Percentiles rank a stretch among this genome's conserved stretches.
These are phyloP conservation scores for Ascochyta fabae DNA, from an alignment of 2,329 filamentous ascomycete genomes.

Conservation along the genomic window DNA sequence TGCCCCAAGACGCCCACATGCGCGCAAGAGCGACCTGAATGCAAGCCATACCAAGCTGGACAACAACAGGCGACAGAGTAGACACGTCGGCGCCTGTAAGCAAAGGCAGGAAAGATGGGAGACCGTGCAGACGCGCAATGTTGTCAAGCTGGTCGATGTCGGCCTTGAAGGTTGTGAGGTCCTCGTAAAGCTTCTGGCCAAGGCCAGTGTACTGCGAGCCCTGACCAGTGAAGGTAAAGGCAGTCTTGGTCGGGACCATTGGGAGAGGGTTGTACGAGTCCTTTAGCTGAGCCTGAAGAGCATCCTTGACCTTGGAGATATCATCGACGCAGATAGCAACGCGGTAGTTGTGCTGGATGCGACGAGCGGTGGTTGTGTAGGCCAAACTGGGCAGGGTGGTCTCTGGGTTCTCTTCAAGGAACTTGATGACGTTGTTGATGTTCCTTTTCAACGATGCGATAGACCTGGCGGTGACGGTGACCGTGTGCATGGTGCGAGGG, in stretches of 20 bases:
- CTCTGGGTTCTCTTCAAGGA: slow-evolving; percentile 53
- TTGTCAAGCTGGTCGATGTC: slow-evolving; percentile 59
- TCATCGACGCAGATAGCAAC: slow-evolving; percentile 56
- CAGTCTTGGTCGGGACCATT: slow-evolving; percentile 59
- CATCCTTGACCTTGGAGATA: slow-evolving; percentile 55
- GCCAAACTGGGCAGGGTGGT: slow-evolving; percentile 57
- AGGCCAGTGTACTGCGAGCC: slow-evolving; percentile 61
- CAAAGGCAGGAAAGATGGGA: slow-evolving; percentile 59
- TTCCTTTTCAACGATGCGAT: slow-evolving; percentile 61
- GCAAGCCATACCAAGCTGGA: slow-evolving; percentile 61
- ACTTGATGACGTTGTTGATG: slow-evolving; percentile 56
- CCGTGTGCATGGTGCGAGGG: slow-evolving; percentile 54
- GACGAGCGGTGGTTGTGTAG: slow-evolving; percentile 60
- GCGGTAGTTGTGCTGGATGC: slow-evolving; percentile 62
- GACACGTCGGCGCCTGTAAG: slow-evolving; percentile 57
- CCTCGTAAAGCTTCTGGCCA: slow-evolving; percentile 58
- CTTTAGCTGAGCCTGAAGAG: slow-evolving; percentile 56
- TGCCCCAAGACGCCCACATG: slow-evolving; percentile 61
- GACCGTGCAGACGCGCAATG: slow-evolving; percentile 53
- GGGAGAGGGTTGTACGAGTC: slow-evolving; percentile 60
- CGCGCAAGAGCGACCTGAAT: slow-evolving; percentile 60
- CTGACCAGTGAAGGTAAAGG: slow-evolving; percentile 61
- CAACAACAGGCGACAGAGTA: slow-evolving; percentile 59
- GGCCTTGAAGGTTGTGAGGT: slow-evolving; percentile 55
- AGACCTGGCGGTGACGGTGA: slow-evolving; percentile 59